Evolutionary conservation across 352 stramenopile genomes (phyloP).

Genomic region (Thalassiosira livingstoniorum): DNA sequence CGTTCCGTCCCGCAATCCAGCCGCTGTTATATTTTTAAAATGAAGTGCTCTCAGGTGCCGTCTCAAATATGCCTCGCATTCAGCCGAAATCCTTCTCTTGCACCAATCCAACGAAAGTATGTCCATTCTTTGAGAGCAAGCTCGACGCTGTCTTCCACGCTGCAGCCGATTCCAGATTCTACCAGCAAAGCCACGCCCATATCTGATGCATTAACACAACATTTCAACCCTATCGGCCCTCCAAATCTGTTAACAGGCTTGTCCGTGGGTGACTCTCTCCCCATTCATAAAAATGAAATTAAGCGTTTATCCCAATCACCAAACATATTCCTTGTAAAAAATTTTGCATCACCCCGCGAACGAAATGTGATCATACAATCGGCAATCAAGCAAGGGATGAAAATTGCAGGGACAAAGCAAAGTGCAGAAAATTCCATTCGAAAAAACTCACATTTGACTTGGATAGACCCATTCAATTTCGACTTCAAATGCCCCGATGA

Average conservation of each 20-base stretch:
- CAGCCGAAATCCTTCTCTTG: too few species aligned
- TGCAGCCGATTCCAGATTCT: too few species aligned
- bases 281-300: conserved; percentile 9
- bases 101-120: too few species aligned
- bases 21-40: too few species aligned
- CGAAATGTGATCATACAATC: conserved; percentile 24
- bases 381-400: conserved; percentile 35
- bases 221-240: conserved; percentile 46
- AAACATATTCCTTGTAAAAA: conserved; percentile 45
- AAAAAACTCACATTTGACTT: conserved; percentile 48
- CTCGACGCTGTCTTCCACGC: too few species aligned
- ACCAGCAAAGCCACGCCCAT: too few species aligned
- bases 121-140: too few species aligned
- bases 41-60: too few species aligned
- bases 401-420: conserved; percentile 33
- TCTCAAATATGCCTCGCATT: too few species aligned
- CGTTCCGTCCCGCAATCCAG: too few species aligned
- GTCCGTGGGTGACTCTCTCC: conserved; percentile 15
- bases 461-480: conserved; percentile 41
- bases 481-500: background rate
- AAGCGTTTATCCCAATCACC: conserved; percentile 31
- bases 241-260: conserved; percentile 22
- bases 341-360: background rate
- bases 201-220: too few species aligned
- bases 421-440: conserved; percentile 37